phyloP scores from a whole-genome alignment of 1,139 yeast genomes.

The Lodderomyces pseudojiufengensis region DNA sequence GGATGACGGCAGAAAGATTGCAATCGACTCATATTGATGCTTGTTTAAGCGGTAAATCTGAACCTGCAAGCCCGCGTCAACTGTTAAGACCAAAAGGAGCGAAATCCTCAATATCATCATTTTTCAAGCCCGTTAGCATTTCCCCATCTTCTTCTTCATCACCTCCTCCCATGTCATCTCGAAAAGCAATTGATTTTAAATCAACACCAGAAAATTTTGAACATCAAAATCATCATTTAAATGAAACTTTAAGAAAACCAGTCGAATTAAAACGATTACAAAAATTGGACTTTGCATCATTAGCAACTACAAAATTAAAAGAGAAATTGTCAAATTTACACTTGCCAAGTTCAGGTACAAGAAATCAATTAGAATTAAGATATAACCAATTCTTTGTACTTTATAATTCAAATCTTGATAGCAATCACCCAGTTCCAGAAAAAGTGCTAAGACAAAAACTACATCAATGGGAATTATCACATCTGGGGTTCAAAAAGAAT shows the following conservation, averaged over 20 bases:
- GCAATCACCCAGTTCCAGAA: conserved; percentile 62
- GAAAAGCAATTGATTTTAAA: neutral
- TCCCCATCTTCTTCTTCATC: conserved; percentile 6
- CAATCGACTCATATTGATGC: conserved; percentile 69
- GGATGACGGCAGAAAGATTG: conserved; percentile 53
- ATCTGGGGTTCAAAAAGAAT: conserved; percentile 29
- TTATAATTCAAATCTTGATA: conserved; percentile 81
- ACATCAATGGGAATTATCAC: conserved; percentile 65
- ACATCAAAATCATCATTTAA: conserved; percentile 31
- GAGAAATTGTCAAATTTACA: conserved; percentile 53
- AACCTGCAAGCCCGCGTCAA: conserved; percentile 5
- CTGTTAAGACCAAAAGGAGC: conserved; percentile 12
- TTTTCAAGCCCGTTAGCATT: conserved; percentile 19
- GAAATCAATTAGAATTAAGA: conserved; percentile 62
- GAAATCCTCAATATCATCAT: conserved; percentile 26
- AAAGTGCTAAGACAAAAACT: conserved; percentile 53
- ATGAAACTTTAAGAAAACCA: conserved; percentile 26
- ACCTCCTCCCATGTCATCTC: conserved; percentile 4
- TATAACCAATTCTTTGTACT: conserved; percentile 76
- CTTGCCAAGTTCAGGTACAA: conserved; percentile 60
- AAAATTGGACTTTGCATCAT: conserved; percentile 58
- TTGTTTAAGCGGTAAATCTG: conserved; percentile 45
- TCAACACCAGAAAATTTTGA: conserved; percentile 12
- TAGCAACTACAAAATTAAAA: conserved; percentile 59
- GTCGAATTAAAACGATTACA: conserved; percentile 37